phyloP scores from a whole-genome alignment of 2,329 filamentous ascomycete genomes.

The Diatrype stigma region DNA sequence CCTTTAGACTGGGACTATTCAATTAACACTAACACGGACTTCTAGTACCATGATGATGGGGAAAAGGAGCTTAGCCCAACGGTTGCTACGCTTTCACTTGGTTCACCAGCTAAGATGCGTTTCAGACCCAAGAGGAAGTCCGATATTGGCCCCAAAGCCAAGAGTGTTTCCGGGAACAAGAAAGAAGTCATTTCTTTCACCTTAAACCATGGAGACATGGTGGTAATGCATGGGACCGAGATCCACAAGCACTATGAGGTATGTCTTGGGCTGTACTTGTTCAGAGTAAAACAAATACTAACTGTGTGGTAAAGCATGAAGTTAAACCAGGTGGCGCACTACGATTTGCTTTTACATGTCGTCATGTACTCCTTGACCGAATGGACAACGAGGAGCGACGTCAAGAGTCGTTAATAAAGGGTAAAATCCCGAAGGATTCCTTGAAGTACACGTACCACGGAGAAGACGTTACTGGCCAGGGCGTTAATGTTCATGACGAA shows the following conservation, averaged over 20 bases:
- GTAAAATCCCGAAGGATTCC: constrained; percentile 27
- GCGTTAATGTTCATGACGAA: too few relatives aligned
- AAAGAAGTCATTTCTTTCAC: constrained; percentile 32
- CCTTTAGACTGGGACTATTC: not conserved
- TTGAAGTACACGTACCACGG: not conserved
- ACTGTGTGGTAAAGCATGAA: constrained; percentile 36
- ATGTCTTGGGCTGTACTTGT: constrained; percentile 9
- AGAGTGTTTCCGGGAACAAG: constrained; percentile 21
- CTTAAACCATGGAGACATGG: constrained; percentile 60
- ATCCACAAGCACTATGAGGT: constrained; percentile 59
- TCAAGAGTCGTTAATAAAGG: constrained; percentile 24
- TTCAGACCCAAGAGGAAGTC: constrained; percentile 48
- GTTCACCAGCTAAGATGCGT: constrained; percentile 53
- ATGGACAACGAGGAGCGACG: constrained; percentile 28
- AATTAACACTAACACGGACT: not conserved
- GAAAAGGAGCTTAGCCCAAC: constrained; percentile 59
- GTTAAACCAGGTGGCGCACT: constrained; percentile 47
- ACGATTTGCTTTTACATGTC: constrained; percentile 54
- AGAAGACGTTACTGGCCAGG: too few relatives aligned
- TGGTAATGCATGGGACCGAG: constrained; percentile 56
- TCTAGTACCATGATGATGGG: constrained; percentile 62
- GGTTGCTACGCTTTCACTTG: constrained; percentile 58
- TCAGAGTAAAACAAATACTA: constrained; percentile 6
- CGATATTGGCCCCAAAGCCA: constrained; percentile 1
- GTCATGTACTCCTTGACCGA: constrained; percentile 43